Conservation (phyloP, 805 yeast genomes). For the Candida incommunis region DNA sequence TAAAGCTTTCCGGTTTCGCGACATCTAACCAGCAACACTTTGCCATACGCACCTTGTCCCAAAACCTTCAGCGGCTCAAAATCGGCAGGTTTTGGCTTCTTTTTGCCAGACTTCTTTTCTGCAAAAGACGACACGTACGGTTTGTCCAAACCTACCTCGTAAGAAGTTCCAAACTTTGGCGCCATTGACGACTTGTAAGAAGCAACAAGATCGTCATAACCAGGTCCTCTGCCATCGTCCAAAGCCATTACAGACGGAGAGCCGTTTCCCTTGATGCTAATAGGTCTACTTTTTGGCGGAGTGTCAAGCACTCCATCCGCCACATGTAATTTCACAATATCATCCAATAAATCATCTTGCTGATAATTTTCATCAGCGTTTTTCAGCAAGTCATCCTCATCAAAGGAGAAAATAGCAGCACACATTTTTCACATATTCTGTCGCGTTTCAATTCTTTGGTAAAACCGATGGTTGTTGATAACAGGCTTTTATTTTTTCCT, state of each 20-base stretch:
- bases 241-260: neutral
- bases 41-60: conserved; percentile 84
- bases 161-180: conserved; percentile 31
- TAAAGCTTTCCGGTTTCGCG: conserved; percentile 44
- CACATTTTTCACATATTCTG: conserved; percentile 3
- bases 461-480: too few species aligned
- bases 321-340: neutral
- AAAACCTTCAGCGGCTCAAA: conserved; percentile 64
- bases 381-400: conserved; percentile 10
- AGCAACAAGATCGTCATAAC: neutral
- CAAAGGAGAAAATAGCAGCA: conserved; percentile 16
- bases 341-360: conserved; percentile 3
- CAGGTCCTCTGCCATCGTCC: neutral
- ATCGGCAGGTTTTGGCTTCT: conserved; percentile 28
- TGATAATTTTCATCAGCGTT: neutral
- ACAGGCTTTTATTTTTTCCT: too few species aligned
- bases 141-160: conserved; percentile 33
- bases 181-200: conserved; percentile 3
- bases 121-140: conserved; percentile 22
- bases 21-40: conserved; percentile 66
- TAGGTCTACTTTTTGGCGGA: neutral
- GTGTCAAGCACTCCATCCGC: neutral
- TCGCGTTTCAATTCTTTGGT: too few species aligned
- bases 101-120: conserved; percentile 10
- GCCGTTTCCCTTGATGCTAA: neutral